Evolutionary conservation across 1,284 basidiomycete genomes (phyloP), one percentile per base, ranked within the genome.

Genomic region (Ustilago sp.): DNA sequence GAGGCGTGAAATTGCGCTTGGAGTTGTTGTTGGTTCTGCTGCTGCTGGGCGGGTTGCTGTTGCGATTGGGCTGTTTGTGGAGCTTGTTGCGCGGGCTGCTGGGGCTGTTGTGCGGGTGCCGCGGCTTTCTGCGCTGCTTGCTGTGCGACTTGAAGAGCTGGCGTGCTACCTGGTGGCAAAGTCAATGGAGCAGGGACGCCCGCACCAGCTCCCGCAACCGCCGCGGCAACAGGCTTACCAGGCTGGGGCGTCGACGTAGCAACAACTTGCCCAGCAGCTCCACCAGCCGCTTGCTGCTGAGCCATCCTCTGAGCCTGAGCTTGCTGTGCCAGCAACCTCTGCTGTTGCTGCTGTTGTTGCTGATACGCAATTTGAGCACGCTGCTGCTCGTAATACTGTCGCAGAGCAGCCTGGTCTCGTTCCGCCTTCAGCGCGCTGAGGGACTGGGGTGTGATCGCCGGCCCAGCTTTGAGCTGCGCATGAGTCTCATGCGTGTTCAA

Each of bases 391-490:
- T 80, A 74, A 39, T 78, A 77, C 68, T 85, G 83, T 47, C 82
- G 72, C 52, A 80, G 47, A n/a, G 74, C 72, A 50, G 78, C 77
- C 53, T 83, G 79, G 48, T 85, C 84, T 1, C 83, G 70, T 57
- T 85, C 84, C 17, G 80, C 68, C 63, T 85, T 85, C 56, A 82
- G 58, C 19, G 73, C 61, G 56, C 81, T 83, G 9, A 85, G 68
- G 53, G 82, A 78, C 63, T 85, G 83, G 17, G 84, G 83, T 48
- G 84, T 85, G 43, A 81, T 80, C 9, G 78, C 80, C 7, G 81
- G 63, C 8, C 80, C 80, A 13, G 75, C 67, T 58, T 85, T 85
- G 76, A 80, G 66, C 66, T 82, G 83, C 3, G 74, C 68, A 41
- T 84, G 83, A 31, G 83, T 80, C 63, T 85, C 84, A 63, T 85